Evolutionary conservation across 2,329 filamentous ascomycete genomes (phyloP), one percentile per base, ranked within the genome.

Genomic region (Diaporthe sp.): DNA sequence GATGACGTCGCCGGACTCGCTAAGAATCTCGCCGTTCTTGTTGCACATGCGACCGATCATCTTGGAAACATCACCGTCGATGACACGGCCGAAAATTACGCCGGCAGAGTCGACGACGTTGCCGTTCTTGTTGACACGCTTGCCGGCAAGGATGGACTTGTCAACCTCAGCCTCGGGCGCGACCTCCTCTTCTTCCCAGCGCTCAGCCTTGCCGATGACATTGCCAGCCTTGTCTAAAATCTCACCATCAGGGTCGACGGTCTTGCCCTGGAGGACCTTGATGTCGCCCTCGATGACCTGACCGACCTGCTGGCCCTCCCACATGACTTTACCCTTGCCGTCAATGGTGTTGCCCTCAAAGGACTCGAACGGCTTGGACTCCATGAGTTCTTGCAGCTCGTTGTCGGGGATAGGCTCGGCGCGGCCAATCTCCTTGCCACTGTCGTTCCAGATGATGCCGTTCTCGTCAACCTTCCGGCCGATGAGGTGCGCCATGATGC

Each of bases 41-140:
- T 94, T 92, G 79, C 92, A 91, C 88, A 93, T 92, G 79, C 90
- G 91, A 37, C 93, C 93, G 13, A 91, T 83, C 55, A 94, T 88
- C 71, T 89, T 87, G 81, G 90, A 89, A 47, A 89, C 80, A 75
- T 92, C 90, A 19, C 93, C 93, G 80, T 94, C 92, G 27, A 94
- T 82, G 1, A 95, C 88, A 51, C 91, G 90, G 47, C 91, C 93
- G 75, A 90, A 91, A 76, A 92, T 89, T 58, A 84, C 81, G 0
- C 90, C 90, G 56, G 83, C 82, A 4, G 82, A 82, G 79, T 91
- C 90, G 35, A 92, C 89, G 0, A 90, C 84, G 61, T 91, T 90
- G 51, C 93, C 92, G 3, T 89, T 88, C 84, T 94, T 94, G 84
- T 94, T 93, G 77, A 94, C 91, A 53, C 91, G 88, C 83, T 94